Conservation (phyloP, 2,329 filamentous ascomycete genomes). For the Coniochaeta sp. region DNA sequence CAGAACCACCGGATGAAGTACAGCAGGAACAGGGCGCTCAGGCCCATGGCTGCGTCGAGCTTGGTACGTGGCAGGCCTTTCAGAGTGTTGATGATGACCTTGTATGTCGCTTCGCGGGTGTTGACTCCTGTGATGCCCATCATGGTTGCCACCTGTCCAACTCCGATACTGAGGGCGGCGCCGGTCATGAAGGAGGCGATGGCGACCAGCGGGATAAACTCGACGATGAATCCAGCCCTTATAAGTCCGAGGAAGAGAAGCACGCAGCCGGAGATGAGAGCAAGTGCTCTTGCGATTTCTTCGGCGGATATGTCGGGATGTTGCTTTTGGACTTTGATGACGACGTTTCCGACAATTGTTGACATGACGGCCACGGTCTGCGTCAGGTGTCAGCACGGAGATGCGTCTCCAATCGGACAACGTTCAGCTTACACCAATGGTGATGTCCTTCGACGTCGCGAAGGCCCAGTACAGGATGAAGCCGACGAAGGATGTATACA, state of each 20-base stretch:
- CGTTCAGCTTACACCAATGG: conserved; percentile 51
- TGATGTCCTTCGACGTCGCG: conserved; percentile 79
- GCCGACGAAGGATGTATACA: conserved; percentile 79
- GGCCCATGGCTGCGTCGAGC: conserved; percentile 65
- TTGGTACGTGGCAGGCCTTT: conserved; percentile 33
- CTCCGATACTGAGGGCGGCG: conserved; percentile 42
- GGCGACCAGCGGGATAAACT: conserved; percentile 43
- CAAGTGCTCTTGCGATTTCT: conserved; percentile 35
- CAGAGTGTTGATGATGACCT: conserved; percentile 35
- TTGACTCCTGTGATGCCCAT: conserved; percentile 37
- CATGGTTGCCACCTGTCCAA: conserved; percentile 36
- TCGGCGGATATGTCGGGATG: conserved; percentile 27
- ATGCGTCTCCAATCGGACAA: background rate
- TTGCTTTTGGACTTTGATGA: conserved; percentile 27
- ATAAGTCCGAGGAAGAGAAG: conserved; percentile 37
- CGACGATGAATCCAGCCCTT: conserved; percentile 42
- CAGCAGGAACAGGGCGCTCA: conserved; percentile 59
- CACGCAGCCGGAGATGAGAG: conserved; percentile 35
- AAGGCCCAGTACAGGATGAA: conserved; percentile 78
- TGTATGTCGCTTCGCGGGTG: conserved; percentile 36
- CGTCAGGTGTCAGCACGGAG: background rate
- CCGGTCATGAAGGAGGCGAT: conserved; percentile 45
- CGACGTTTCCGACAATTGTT: conserved; percentile 40
- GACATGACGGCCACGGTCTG: conserved; percentile 51
- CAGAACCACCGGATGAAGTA: conserved; percentile 58